phyloP scores from a whole-genome alignment of 208 protist species.

The Leishmania major region DNA sequence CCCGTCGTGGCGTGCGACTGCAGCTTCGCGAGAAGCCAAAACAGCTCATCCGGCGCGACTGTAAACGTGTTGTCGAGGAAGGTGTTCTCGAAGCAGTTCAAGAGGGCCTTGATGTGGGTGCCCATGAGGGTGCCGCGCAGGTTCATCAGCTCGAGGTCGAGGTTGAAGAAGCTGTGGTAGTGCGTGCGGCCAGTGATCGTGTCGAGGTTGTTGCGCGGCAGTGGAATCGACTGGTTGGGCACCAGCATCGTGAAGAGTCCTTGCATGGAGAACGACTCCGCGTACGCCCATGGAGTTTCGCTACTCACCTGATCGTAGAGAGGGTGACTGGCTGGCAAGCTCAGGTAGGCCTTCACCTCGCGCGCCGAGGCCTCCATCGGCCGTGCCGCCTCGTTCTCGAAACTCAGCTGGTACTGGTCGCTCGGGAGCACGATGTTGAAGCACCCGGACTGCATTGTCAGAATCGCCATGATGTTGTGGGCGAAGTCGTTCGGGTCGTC shows the following conservation, averaged over 20 bases:
- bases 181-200: slow-evolving; percentile 49
- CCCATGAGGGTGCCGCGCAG: slow-evolving; percentile 64
- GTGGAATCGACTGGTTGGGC: slow-evolving; percentile 68
- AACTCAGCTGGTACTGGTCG: slow-evolving; percentile 83
- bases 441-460: slow-evolving; percentile 46
- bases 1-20: slow-evolving; percentile 70
- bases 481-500: slow-evolving; percentile 68
- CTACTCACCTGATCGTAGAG: slow-evolving; percentile 48
- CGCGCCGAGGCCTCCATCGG: slow-evolving; percentile 58
- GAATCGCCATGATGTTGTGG: slow-evolving; percentile 73
- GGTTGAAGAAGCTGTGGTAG: slow-evolving; percentile 66
- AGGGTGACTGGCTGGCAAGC: slow-evolving; percentile 68
- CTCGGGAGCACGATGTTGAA: slow-evolving; percentile 75
- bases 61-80: slow-evolving; percentile 69
- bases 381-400: slow-evolving; percentile 72
- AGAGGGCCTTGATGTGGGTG: slow-evolving; percentile 67
- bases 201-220: slow-evolving; percentile 53
- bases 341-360: slow-evolving; percentile 60
- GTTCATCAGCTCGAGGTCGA: slow-evolving; percentile 66
- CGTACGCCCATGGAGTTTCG: slow-evolving; percentile 48
- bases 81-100: slow-evolving; percentile 67
- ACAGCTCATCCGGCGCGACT: slow-evolving; percentile 78
- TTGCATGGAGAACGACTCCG: slow-evolving; percentile 47
- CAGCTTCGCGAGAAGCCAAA: slow-evolving; percentile 83
- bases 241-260: slow-evolving; percentile 68